Evolutionary conservation across 495 filamentous ascomycete genomes (phyloP), one percentile per base, ranked within the genome.

Genomic region (Niebla homalea): DNA sequence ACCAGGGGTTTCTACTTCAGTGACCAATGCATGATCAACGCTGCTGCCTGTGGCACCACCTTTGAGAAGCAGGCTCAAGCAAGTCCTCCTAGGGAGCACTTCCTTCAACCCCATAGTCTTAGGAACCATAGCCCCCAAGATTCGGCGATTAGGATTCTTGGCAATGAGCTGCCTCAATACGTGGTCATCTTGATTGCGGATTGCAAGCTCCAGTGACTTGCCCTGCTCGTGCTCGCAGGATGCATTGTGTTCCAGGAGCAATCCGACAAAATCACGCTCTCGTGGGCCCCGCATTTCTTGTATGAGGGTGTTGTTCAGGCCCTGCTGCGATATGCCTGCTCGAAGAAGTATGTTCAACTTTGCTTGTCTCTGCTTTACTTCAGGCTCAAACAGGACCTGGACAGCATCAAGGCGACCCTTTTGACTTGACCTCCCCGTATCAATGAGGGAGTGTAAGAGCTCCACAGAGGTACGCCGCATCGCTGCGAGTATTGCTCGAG

Each of bases 141-240:
- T 48, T 7, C 20, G 21, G 7, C 12, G 26, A 19, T 44, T 16
- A 1, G 49, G 44, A 18, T 56, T 47, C 8, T 36, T 52, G 36
- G 1, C 12, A 32, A 56, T n/a, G 20, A 56, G 44, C 20, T 35
- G 35, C 39, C 45, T 19, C 18, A 52, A 32, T 7, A 56, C 3
- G n/a, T 20, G 8, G 18, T 11, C 4, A 26, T 56, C 23, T 15
- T 25, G 22, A 22, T 16, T 36, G 26, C 19, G 23, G 12, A 51
- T 41, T 15, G 54, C 54, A 49, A 56, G 39, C 36, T 52, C 49
- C 16, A 56, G 20, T 19, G 49, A 37, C 41, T 52, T 56, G 16
- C 54, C 54, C 18, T 18, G 11, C 18, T 52, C 26, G 26, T 52
- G 32, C 20, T 44, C 26, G 45, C 54, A 56, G 14, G 44, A 52